Evolutionary conservation across 352 stramenopile genomes (phyloP), one percentile per base, ranked within the genome.

Genomic region (Elongisporangium undulatum): DNA sequence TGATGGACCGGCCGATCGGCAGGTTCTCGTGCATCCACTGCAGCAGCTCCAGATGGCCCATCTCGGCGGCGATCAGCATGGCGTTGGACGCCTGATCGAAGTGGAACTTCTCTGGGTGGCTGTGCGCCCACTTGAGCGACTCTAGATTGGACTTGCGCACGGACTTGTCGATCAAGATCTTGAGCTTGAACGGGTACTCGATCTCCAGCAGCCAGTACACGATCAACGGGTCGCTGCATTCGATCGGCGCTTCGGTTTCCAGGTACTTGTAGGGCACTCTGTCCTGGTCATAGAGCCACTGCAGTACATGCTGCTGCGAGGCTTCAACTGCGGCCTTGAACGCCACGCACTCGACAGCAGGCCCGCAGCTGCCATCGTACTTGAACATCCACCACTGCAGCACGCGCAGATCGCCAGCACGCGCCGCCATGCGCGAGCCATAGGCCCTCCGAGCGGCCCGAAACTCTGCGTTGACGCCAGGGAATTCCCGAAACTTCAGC

Each of bases 1-100:
- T 41, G 29, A 41, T 41, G 5, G 29, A 15, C 29, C 29, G 29
- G 8, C 29, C 29, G 29, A 41, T 41, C 29, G 29, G 29, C 4
- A 41, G 29, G 29, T 41, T 41, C 5, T 69, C 51, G 51, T 63
- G 49, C 2, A 75, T 55, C 68, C 64, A 72, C 26, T 66, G 54
- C 19, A 75, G 54, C 26, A 75, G 41, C 52, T 72, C 68, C 1
- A 75, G 53, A 53, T 70, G 71, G 21, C 68, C 68, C 49, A 69
- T 71, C 9, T 64, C 41, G 0, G 68, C 64, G 0, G 68, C 68
- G 34, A 75, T 57, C 48, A 72, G 62, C 63, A 75, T 72, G 1
- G 64, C 66, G 17, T 68, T 58, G 0, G 29, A 41, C 9, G 29
- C 8, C 8, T 41, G 29, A 41, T 41, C 29, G 8, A 41, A 41